These are phyloP conservation scores for Zalaria obscura DNA, from an alignment of 2,329 filamentous ascomycete species.

Conservation along the genomic window DNA sequence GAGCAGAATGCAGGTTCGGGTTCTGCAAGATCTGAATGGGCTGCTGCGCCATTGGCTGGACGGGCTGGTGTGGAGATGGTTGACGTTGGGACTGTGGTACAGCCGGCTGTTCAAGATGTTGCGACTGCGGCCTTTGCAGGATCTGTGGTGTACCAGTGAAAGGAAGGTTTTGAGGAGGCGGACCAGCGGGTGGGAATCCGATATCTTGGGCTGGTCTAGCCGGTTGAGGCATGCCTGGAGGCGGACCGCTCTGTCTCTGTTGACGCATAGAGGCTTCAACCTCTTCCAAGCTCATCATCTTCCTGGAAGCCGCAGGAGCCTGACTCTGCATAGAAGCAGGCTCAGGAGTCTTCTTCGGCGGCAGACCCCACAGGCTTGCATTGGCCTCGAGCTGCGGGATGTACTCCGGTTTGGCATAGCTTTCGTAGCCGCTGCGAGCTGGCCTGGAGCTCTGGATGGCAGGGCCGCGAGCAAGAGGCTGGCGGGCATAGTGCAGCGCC, in stretches of 20 bases:
- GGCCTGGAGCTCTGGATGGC: slow-evolving; percentile 41
- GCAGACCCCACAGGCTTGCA: slow-evolving; percentile 80
- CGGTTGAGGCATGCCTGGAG: slow-evolving; percentile 31
- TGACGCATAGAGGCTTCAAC: slow-evolving; percentile 85
- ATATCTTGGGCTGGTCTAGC: slow-evolving; percentile 23
- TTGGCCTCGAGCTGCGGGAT: slow-evolving; percentile 86
- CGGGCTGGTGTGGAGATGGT: slow-evolving; percentile 25
- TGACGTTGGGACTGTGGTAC: slow-evolving; percentile 12
- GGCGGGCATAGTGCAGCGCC: slow-evolving; percentile 63
- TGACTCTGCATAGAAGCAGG: slow-evolving; percentile 9
- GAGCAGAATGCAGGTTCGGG: slow-evolving; percentile 36
- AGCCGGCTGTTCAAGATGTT: slow-evolving; percentile 9
- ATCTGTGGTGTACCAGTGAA: slow-evolving; percentile 28
- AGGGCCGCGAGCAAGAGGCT: slow-evolving; percentile 38
- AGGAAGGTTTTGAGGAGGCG: slow-evolving; percentile 25
- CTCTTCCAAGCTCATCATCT: slow-evolving; percentile 92
- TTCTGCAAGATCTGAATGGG: slow-evolving; percentile 71
- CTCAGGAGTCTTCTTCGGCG: slow-evolving; percentile 35
- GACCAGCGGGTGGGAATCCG: background rate
- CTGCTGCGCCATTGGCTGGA: slow-evolving; percentile 15
- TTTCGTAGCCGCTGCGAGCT: slow-evolving; percentile 74
- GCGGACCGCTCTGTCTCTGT: slow-evolving; percentile 33
- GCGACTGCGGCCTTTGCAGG: slow-evolving; percentile 19
- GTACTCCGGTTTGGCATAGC: slow-evolving; percentile 71
- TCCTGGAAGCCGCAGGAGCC: slow-evolving; percentile 36